Evolutionary conservation across 2,329 filamentous ascomycete species (phyloP), one percentile per base, ranked within the genome.

Genomic region (Periconia digitata): DNA sequence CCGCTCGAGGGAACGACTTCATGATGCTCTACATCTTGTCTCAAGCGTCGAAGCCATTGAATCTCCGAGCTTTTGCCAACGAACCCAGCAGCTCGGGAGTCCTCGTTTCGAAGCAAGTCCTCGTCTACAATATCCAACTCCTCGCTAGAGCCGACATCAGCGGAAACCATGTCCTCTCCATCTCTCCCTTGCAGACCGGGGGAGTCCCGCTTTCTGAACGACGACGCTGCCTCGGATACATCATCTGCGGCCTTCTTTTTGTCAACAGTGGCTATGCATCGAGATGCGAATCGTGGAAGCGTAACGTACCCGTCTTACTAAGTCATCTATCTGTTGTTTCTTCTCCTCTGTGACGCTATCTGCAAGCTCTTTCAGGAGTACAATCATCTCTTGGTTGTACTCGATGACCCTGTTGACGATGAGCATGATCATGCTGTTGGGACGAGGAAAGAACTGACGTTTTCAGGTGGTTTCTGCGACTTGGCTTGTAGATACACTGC

Each of bases 401-500:
- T n/a, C n/a, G n/a, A n/a, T n/a, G n/a, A n/a, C n/a, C n/a, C n/a
- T n/a, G n/a, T n/a, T n/a, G n/a, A n/a, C 54, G 51, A n/a, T n/a
- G n/a, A n/a, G n/a, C n/a, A n/a, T n/a, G n/a, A n/a, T n/a, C n/a
- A n/a, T n/a, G n/a, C n/a, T n/a, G n/a, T n/a, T 1, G 43, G 37
- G 17, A 40, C 51, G 12, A 46, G 46, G 23, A 15, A 43, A 32
- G 40, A 29, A 24, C 16, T 50, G 12, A 45, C 53, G 54, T 52
- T 38, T 59, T 64, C 8, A 53, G 40, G 8, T 41, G 46, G 40
- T 67, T 58, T 37, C 59, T 50, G 44, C 62, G 62, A 4, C 51
- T 55, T 41, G 59, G 56, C 21, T 47, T 49, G 56, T 68, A 68
- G 23, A 54, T 45, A 47, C 64, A 68, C 7, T 39, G 42, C 8